Percentiles rank a stretch among this genome's conserved stretches.
phyloP scores from a whole-genome alignment of 352 stramenopile genomes.

The Phytophthora pistaciae region DNA sequence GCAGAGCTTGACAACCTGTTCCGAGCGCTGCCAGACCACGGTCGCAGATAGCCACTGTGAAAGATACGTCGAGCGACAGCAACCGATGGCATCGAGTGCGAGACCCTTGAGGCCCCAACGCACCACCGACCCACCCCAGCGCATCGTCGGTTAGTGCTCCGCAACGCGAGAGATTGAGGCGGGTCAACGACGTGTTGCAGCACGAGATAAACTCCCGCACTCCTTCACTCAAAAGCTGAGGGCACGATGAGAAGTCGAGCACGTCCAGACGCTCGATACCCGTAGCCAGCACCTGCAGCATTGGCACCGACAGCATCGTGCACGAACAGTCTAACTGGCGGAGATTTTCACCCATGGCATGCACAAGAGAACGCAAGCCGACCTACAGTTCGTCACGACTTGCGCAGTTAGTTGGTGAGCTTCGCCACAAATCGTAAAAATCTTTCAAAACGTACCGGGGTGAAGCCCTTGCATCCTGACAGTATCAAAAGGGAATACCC shows the following conservation, averaged over 20 bases:
- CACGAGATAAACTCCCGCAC: slow-evolving; percentile 81
- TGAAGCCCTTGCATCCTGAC: slow-evolving; percentile 66
- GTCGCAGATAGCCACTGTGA: slow-evolving; percentile 66
- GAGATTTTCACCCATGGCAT: slow-evolving; percentile 58
- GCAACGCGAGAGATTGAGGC: slow-evolving; percentile 70
- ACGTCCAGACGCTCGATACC: slow-evolving; percentile 64
- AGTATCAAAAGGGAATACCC: slow-evolving; percentile 64
- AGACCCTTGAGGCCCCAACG: slow-evolving; percentile 66
- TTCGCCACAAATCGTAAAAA: background rate
- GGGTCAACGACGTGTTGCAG: slow-evolving; percentile 62
- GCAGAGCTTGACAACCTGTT: slow-evolving; percentile 54
- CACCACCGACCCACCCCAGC: slow-evolving; percentile 74
- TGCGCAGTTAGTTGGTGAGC: slow-evolving; percentile 6
- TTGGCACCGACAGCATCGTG: slow-evolving; percentile 55
- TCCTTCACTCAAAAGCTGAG: slow-evolving; percentile 58
- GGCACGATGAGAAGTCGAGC: slow-evolving; percentile 71
- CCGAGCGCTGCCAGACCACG: slow-evolving; percentile 62
- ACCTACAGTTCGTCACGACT: slow-evolving; percentile 41
- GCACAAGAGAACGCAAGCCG: slow-evolving; percentile 74
- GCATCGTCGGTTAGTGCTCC: slow-evolving; percentile 74
- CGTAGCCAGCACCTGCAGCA: slow-evolving; percentile 80
- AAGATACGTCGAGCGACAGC: slow-evolving; percentile 76
- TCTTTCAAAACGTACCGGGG: slow-evolving; percentile 26
- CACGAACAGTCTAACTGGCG: slow-evolving; percentile 62
- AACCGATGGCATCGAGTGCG: slow-evolving; percentile 69